phyloP scores from a whole-genome alignment of 192 early-diverging fungal genomes.

The Coemansia sp. region DNA sequence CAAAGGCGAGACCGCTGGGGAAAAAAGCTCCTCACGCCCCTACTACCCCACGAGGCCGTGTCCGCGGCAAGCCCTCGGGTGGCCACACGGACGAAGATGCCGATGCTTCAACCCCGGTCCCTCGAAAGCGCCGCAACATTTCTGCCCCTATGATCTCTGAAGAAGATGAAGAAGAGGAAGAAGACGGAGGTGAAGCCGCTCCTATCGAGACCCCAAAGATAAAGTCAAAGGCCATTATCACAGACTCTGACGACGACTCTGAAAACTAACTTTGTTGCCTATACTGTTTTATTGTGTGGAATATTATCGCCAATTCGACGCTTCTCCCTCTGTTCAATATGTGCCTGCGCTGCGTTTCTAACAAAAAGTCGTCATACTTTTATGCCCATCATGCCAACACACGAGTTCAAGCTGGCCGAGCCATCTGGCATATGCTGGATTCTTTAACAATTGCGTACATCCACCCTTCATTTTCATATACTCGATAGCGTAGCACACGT shows the following conservation, averaged over 20 bases:
- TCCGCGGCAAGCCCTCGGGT: slow-evolving; percentile 53
- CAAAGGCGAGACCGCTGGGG: not conserved
- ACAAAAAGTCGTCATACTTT: too few relatives aligned
- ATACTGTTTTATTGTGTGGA: not conserved
- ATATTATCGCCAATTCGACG: not conserved
- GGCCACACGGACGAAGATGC: slow-evolving; percentile 77
- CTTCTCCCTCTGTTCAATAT: not conserved
- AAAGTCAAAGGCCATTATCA: slow-evolving; percentile 34
- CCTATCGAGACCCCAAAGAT: not conserved
- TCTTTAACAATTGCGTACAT: too few relatives aligned
- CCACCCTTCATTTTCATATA: too few relatives aligned
- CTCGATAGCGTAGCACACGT: too few relatives aligned
- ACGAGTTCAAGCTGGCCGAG: too few relatives aligned
- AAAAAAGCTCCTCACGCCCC: not conserved
- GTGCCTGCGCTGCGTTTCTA: too few relatives aligned
- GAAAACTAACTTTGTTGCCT: not conserved
- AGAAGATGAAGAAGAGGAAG: too few relatives aligned
- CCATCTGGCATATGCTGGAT: too few relatives aligned
- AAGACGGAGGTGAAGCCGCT: too few relatives aligned
- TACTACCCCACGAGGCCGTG: not conserved
- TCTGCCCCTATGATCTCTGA: slow-evolving; percentile 60
- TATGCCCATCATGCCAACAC: too few relatives aligned
- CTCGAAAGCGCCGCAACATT: slow-evolving; percentile 69
- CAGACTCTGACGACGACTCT: slow-evolving; percentile 14
- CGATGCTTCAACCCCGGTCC: slow-evolving; percentile 72